Evolutionary conservation across 177 flowering plant genomes (phyloP), one percentile per base, ranked within the genome.

Genomic region (Vitis hybrid): DNA sequence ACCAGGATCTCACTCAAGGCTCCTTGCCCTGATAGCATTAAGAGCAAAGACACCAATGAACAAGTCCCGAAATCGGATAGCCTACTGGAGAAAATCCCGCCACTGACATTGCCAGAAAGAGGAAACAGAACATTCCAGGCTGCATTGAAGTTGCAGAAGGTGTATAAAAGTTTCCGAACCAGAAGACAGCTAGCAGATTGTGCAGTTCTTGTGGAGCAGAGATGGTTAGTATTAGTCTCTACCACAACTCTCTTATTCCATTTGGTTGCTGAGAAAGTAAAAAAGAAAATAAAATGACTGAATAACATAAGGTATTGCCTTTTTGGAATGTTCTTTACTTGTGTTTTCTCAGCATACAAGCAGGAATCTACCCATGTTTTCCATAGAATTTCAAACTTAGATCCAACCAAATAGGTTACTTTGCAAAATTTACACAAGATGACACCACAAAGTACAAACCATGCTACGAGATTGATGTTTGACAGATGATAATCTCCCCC

Each of bases 131-230:
- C 71, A 70, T 7, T 83, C 61, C 63, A 64, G 31, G 93, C 93
- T 31, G 93, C 93, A 5, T 10, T 86, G 50, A 87, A 68, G 81
- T 55, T 89, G 75, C 93, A 89, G 80, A 89, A 87, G 60, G 86
- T 85, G 22, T 89, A 89, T 73, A 86, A 81, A 60, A 85, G 91
- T 73, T 89, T 87, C 77, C 66, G 93, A 50, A 89, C 86, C 15
- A 80, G 93, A 78, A 82, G 93, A 64, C 78, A 76, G 75, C 80
- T 89, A 10, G 93, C 93, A 20, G 93, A 89, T 76, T 89, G 93
- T 81, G 93, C 93, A 6, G 90, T 89, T 73, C 68, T 89, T 49
- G 86, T 77, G 1, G 93, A 87, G 77, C 91, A 89, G 51, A 84
- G 80, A 82, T 89, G 93, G 93, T 88, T 51, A 4, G 78, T 55